Evolutionary conservation across 176 grass and related monocot genomes (phyloP).

Genomic region (Carex kokanica): DNA sequence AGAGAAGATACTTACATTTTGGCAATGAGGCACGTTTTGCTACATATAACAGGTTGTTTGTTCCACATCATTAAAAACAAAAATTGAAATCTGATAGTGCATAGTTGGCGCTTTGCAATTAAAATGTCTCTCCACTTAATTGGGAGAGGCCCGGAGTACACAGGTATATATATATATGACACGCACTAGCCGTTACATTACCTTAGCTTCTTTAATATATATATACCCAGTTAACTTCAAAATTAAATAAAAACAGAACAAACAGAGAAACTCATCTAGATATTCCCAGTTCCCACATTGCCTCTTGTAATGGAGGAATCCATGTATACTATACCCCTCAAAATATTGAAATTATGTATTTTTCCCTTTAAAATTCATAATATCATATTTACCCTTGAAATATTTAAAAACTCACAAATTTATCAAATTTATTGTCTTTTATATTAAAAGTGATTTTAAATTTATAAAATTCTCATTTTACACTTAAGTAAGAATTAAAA

Average conservation of each 20-base stretch:
- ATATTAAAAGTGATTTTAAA: too few species aligned
- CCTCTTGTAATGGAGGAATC: neutral
- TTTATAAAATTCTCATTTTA: too few species aligned
- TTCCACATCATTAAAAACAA: neutral
- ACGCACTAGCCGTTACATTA: neutral
- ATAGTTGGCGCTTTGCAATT: neutral
- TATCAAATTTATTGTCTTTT: too few species aligned
- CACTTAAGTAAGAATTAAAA: too few species aligned
- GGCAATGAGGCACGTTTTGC: neutral
- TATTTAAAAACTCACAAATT: too few species aligned
- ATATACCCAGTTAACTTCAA: neutral
- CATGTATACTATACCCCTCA: too few species aligned
- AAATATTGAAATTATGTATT: too few species aligned
- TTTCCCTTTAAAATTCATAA: too few species aligned
- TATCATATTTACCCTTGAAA: too few species aligned
- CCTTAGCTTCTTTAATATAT: neutral
- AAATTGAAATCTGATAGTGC: neutral
- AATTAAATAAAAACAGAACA: neutral
- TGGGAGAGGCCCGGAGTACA: too few species aligned
- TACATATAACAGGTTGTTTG: neutral
- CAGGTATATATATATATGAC: slow-evolving; percentile 5
- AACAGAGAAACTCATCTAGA: neutral
- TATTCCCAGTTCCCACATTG: neutral
- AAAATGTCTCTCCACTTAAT: neutral
- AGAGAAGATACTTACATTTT: neutral